Conservation (phyloP, 176 grass and related monocot species). For the Phoenix dactylifera region DNA sequence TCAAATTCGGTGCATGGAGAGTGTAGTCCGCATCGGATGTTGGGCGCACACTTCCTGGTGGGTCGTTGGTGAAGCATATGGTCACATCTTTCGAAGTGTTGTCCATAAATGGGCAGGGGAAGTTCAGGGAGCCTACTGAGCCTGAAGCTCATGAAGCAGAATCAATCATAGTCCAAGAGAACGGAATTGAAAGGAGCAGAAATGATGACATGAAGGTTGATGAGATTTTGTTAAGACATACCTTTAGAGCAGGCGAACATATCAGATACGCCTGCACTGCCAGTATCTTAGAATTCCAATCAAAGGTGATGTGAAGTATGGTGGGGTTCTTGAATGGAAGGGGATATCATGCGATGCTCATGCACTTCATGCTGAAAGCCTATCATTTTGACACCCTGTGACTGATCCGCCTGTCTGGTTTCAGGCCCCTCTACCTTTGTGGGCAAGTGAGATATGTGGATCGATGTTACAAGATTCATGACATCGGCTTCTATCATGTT, state of each 20-base stretch:
- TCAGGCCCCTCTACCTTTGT: slow-evolving; percentile 47
- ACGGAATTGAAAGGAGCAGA: slow-evolving; percentile 15
- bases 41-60: slow-evolving; percentile 47
- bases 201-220: slow-evolving; percentile 14
- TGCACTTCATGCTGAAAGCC: slow-evolving; percentile 62
- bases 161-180: slow-evolving; percentile 43
- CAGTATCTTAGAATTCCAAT: slow-evolving; percentile 76
- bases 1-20: slow-evolving; percentile 74
- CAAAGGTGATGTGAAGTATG: slow-evolving; percentile 86
- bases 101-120: slow-evolving; percentile 32
- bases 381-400: slow-evolving; percentile 71
- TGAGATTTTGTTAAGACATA: slow-evolving; percentile 67
- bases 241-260: slow-evolving; percentile 75
- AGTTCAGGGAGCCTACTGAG: slow-evolving; percentile 37
- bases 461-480: slow-evolving; percentile 26
- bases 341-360: slow-evolving; percentile 50
- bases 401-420: slow-evolving; percentile 42
- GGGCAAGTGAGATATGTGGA: slow-evolving; percentile 37
- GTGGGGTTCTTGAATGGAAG: slow-evolving; percentile 57
- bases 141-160: slow-evolving; percentile 22
- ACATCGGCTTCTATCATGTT: slow-evolving; percentile 1
- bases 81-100: slow-evolving; percentile 62
- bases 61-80: slow-evolving; percentile 65
- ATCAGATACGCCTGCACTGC: slow-evolving; percentile 88
- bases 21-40: slow-evolving; percentile 62